phyloP scores from a whole-genome alignment of 345 rosid species.

The Citrus hindsii region DNA sequence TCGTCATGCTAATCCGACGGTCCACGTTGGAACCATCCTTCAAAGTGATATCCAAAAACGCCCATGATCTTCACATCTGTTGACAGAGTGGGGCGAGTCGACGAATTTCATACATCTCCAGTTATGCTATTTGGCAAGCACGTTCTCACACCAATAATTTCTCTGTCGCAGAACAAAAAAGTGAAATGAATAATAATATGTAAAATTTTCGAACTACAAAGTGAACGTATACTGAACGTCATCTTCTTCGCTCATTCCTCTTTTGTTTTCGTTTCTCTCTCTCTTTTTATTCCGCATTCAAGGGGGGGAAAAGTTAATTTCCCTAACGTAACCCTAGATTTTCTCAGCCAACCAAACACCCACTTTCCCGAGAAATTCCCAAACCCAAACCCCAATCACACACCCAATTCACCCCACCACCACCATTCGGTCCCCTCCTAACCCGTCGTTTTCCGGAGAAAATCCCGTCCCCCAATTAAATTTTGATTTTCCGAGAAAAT shows the following conservation, averaged over 20 bases:
- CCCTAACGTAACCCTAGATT: conserved; percentile 20
- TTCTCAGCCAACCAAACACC: conserved; percentile 15
- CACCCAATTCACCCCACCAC: not conserved
- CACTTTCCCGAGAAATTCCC: conserved; percentile 3
- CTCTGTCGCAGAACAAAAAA: not conserved
- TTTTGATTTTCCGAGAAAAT: not conserved
- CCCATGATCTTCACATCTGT: not conserved
- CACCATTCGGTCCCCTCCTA: not conserved
- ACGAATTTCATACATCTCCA: not conserved
- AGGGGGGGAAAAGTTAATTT: not conserved
- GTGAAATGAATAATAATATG: not conserved
- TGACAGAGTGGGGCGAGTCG: not conserved
- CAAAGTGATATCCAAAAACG: not conserved
- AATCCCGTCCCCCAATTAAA: not conserved
- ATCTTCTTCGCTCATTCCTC: conserved; percentile 7
- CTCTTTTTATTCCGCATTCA: no score
- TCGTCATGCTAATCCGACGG: no score
- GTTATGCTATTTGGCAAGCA: no score
- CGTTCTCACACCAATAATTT: not conserved
- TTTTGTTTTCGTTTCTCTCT: not conserved
- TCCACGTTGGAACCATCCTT: no score
- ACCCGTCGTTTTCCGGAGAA: not conserved
- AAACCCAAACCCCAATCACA: not conserved
- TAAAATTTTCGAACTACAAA: not conserved
- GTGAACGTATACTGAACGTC: conserved; percentile 5